Base-by-base conservation (phyloP, 345 rosid genomes). In the Syzygium aqueum region DNA sequence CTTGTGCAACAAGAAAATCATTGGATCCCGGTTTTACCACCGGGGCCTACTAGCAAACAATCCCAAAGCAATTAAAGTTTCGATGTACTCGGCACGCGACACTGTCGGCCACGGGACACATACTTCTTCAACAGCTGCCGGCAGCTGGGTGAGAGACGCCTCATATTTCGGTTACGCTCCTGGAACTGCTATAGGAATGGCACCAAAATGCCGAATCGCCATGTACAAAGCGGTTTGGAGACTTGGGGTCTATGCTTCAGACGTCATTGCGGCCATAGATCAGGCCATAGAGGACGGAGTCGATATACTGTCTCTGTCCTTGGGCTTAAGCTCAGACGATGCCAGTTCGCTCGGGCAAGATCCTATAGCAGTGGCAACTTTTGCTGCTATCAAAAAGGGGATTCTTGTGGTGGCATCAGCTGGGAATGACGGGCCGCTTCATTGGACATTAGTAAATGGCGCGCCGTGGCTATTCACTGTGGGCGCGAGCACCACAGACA, bases 181-280 rank as follows among this genome's bases (percentile, higher is more conserved):
- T 3, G 94, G 94, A 5, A 86, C 89, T 0, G 91, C 92, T 4
- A 78, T 87, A 77, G 95, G 94, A 11, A 83, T 88, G 85, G 95
- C 95, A 3, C 94, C 95, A 2, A 85, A 89, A 28, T 93, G 93
- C 23, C 84, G 84, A 8, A 50, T 92, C 2, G 91, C 95, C 8
- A 54, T 93, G 87, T 92, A 92, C 86, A 91, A 93, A 86, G 92
- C 91, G 1, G 56, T 86, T 6, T 93, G 93, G 93, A 82, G 51
- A 33, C 77, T 86, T 2, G 94, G 90, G 51, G 86, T 85, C 43
- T 87, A 86, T 59, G 78, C 89, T 25, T 92, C 94, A 28, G 95
- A 93, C 80, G 91, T 91, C 82, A 33, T 93, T 77, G 95, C 95
- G 3, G 95, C 93, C 28, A 89, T 93, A 46, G 95, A 93, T 86